Evolutionary conservation across 1,284 basidiomycete species (phyloP).

Genomic region (Rhodotorula mucilaginosa): DNA sequence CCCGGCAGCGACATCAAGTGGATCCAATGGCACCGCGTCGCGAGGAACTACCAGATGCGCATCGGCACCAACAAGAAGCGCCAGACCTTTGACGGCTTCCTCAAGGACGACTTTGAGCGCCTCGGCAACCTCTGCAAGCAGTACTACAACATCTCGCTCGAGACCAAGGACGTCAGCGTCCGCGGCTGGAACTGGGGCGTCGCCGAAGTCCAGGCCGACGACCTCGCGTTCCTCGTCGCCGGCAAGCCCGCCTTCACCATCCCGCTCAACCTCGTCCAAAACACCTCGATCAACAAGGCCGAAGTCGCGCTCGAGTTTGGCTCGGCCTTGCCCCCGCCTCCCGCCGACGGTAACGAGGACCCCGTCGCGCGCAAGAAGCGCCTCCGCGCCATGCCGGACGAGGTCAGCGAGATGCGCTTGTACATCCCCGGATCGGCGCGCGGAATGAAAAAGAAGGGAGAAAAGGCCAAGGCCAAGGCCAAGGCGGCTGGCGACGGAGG

Average conservation of each 20-base stretch:
- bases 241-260: constrained; percentile 90
- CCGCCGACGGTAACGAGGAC: constrained; percentile 31
- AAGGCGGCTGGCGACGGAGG: constrained; percentile 57
- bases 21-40: constrained; percentile 82
- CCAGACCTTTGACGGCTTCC: constrained; percentile 89
- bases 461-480: constrained; percentile 54
- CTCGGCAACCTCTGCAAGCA: constrained; percentile 51
- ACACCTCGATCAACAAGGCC: constrained; percentile 96
- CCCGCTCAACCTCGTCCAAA: constrained; percentile 81
- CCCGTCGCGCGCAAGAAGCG: constrained; percentile 36
- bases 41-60: constrained; percentile 84
- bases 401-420: constrained; percentile 94
- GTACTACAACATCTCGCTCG: constrained; percentile 79
- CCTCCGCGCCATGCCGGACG: constrained; percentile 56
- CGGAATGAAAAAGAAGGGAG: constrained; percentile 41
- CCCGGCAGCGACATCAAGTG: constrained; percentile 74
- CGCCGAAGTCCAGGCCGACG: constrained; percentile 87
- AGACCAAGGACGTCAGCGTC: constrained; percentile 79
- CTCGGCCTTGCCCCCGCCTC: constrained; percentile 50
- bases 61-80: constrained; percentile 64
- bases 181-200: constrained; percentile 99
- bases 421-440: constrained; percentile 77
- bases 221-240: constrained; percentile 84
- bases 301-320: constrained; percentile 95
- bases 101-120: constrained; percentile 62